Base-by-base conservation (phyloP, 2,329 filamentous ascomycete species). In the Aspergillus sp. region DNA sequence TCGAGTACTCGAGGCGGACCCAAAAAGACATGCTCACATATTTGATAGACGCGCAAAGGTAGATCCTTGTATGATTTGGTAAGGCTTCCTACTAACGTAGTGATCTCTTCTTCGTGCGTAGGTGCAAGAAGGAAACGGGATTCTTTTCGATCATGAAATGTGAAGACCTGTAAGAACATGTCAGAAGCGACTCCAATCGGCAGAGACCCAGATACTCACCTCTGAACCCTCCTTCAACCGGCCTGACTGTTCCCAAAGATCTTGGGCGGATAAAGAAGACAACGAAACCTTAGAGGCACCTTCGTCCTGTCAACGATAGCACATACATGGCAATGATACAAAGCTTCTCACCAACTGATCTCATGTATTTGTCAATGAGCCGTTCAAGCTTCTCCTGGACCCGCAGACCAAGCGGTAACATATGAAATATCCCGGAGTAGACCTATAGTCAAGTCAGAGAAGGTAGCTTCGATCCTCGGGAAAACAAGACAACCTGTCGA, bases 41-140 rank as follows among this genome's bases (percentile, higher is more conserved):
- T 93, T 64, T 98, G 93, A 60, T 97, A 98, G 0, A 98, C 71
- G 39, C 89, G 80, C 27, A 97, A 65, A 0, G 93, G 93, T 6
- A 97, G 74, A 40, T 88, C 83, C 60, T 89, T 91, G 63, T 95
- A 91, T 1, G 90, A 95, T 38, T 82, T 81, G 1, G 90, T 74
- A 10, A 83, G 78, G 47, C 77, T 78, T 3, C 81, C 80, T 1
- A 96, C 86, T 2, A 98, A 73, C 0, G 77, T 73, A 0, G 93
- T 98, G 56, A 98, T 93, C 63, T 98, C 93, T 65, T 98, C 93
- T 62, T 98, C 93, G 52, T 98, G 93, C 0, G 93, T 98, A 1
- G 93, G 93, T 1, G 89, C 85, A 3, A 98, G 77, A 29, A 98
- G 75, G 51, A 87, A 87, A 3, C 78, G 75, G 1, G 78, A 73